Evolutionary conservation across 1,139 yeast genomes (phyloP), one percentile per base, ranked within the genome.

Genomic region (Debaryomyces udenii): DNA sequence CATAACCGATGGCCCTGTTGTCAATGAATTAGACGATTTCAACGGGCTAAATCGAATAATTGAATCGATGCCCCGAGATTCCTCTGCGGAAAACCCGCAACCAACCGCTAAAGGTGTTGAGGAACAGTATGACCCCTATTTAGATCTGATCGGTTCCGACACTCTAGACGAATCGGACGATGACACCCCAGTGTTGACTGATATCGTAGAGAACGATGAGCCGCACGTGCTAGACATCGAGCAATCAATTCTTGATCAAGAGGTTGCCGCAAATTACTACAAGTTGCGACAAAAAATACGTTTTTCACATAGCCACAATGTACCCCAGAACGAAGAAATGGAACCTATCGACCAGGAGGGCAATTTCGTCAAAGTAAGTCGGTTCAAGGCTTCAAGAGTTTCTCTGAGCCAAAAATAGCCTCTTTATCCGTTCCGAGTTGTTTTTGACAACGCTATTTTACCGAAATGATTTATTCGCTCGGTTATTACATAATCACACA

Each of bases 341-440:
- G 95, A 86, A 52, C 89, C 89, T 0, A 66, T 86, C n/a, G 91
- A 86, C 50, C 85, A 81, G 44, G 59, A 68, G 29, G 89, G 88
- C 0, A 76, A 80, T 40, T 80, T 81, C 0, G 52, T 76, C 9
- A 80, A 70, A 47, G 64, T 79, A 1, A 86, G 95, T 54, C 66
- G 90, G 39, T 88, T 88, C 59, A 86, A 74, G 52, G 78, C 86
- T n/a, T 83, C 86, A 14, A 41, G 26, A 14, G 17, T 20, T 7
- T 4, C n/a, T 4, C 35, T 9, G 11, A 23, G 13, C 11, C 17
- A 31, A 4, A 6, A 2, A 3, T 32, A 32, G 28, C 15, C 23
- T 28, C 15, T 17, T 16, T 33, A 33, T 26, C 37, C 37, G 37
- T 33, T 33, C 37, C 37, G 37, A 33, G 37, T 10, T 33, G 15